phyloP scores from a whole-genome alignment of 805 yeast species.

The Zygoascus flipseniorum region DNA sequence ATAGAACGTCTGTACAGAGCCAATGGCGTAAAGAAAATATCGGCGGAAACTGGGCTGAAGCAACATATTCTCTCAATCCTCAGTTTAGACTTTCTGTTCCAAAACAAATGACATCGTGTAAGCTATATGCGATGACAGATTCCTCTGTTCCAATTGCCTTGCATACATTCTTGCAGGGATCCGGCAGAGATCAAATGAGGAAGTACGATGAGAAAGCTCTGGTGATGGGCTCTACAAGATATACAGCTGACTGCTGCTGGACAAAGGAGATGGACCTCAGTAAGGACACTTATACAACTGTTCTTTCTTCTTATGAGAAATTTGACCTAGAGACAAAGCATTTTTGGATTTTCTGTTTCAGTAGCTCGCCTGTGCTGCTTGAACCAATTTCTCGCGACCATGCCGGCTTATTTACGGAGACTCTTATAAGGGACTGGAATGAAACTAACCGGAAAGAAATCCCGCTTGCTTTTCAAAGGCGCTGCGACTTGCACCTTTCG shows the following conservation, averaged over 20 bases:
- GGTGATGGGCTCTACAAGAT: constrained; percentile 26
- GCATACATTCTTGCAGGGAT: constrained; percentile 35
- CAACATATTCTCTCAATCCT: constrained; percentile 46
- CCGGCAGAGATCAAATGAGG: constrained; percentile 19
- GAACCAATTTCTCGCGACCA: constrained; percentile 6
- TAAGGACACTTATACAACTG: constrained; percentile 34
- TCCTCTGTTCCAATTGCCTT: constrained; percentile 31
- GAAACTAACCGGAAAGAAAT: constrained; percentile 11
- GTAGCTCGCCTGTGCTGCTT: constrained; percentile 1
- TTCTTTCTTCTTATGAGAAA: constrained; percentile 39
- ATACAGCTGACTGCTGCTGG: constrained; percentile 19
- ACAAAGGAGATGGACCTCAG: constrained; percentile 1
- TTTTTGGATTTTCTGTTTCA: constrained; percentile 30
- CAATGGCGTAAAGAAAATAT: constrained; percentile 38
- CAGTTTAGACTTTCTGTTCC: constrained; percentile 35
- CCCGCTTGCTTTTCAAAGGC: background rate
- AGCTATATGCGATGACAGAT: constrained; percentile 21
- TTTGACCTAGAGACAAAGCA: constrained; percentile 20
- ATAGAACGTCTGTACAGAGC: constrained; percentile 26
- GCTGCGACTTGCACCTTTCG: background rate
- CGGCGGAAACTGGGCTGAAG: constrained; percentile 49
- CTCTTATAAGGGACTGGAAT: constrained; percentile 8
- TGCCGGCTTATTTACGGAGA: constrained; percentile 8
- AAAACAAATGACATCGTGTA: constrained; percentile 2
- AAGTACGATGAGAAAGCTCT: constrained; percentile 25